Conservation (phyloP, 2,329 filamentous ascomycete genomes). For the Xylariaceae sp. region DNA sequence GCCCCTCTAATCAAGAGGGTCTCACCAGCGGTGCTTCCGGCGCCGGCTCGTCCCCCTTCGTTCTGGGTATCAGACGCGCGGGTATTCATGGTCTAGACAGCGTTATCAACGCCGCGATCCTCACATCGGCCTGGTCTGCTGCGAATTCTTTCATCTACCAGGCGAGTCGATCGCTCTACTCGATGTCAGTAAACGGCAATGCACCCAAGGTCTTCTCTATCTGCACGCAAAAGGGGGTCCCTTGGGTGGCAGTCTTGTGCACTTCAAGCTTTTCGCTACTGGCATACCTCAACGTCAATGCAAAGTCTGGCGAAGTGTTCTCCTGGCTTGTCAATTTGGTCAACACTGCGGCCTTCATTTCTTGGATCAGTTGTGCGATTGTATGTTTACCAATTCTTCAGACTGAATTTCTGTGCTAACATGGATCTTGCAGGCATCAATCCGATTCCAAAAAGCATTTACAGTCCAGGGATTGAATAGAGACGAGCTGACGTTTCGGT, state of each 20-base stretch:
- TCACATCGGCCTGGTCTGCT: conserved; percentile 75
- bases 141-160: conserved; percentile 77
- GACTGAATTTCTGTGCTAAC: no score
- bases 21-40: conserved; percentile 53
- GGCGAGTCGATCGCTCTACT: conserved; percentile 65
- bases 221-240: conserved; percentile 62
- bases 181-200: conserved; percentile 61
- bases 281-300: conserved; percentile 65
- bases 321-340: conserved; percentile 72
- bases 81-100: conserved; percentile 62
- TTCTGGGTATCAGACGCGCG: conserved; percentile 58
- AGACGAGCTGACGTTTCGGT: not conserved
- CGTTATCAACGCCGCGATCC: conserved; percentile 75
- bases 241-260: conserved; percentile 57
- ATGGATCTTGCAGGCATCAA: not conserved
- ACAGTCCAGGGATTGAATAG: no score
- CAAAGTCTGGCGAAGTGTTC: conserved; percentile 60
- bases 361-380: not conserved
- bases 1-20: conserved; percentile 58
- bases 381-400: no score
- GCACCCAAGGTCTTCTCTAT: conserved; percentile 58
- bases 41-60: conserved; percentile 64
- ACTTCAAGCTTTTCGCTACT: conserved; percentile 61
- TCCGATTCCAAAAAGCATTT: not conserved
- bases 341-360: conserved; percentile 19